Percentiles rank a stretch among this genome's conserved stretches.
phyloP scores from a whole-genome alignment of 2,329 filamentous ascomycete genomes.

The Cladophialophora carrionii region DNA sequence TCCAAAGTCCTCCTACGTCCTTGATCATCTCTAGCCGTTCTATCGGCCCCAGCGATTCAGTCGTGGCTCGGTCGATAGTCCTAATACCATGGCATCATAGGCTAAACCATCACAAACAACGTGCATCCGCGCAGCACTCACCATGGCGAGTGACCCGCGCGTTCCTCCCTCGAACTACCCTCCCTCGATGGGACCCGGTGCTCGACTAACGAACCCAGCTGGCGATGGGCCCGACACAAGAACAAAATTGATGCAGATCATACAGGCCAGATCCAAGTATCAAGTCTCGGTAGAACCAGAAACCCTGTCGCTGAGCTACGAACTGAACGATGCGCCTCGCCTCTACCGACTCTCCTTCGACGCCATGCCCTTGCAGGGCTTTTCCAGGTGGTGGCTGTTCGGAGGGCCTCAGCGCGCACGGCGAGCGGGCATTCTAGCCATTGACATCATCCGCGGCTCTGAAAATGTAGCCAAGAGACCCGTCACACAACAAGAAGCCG shows the following conservation, averaged over 20 bases:
- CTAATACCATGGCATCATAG: constrained; percentile 6
- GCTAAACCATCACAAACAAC: background rate
- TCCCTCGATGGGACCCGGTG: constrained; percentile 37
- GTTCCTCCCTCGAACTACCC: constrained; percentile 33
- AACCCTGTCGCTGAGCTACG: constrained; percentile 32
- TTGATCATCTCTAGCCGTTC: background rate
- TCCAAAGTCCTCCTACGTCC: background rate
- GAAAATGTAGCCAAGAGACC: constrained; percentile 31
- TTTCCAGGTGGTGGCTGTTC: constrained; percentile 32
- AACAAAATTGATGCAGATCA: constrained; percentile 25
- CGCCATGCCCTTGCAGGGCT: constrained; percentile 31
- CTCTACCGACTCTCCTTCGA: constrained; percentile 34
- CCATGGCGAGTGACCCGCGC: constrained; percentile 26
- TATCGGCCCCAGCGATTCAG: no score
- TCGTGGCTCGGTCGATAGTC: background rate
- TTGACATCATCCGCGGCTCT: constrained; percentile 33
- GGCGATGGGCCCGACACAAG: constrained; percentile 15
- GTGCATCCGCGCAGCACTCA: background rate
- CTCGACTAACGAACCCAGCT: constrained; percentile 31
- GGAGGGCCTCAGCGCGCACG: constrained; percentile 28
- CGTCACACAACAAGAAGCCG: constrained; percentile 35
- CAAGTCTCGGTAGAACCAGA: constrained; percentile 26
- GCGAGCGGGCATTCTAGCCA: constrained; percentile 27
- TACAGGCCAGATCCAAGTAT: constrained; percentile 33
- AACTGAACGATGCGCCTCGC: constrained; percentile 30